Percentiles rank a stretch among this genome's conserved stretches.
phyloP scores from a whole-genome alignment of 202 grass and related monocot genomes.

The Zoysia matrella region DNA sequence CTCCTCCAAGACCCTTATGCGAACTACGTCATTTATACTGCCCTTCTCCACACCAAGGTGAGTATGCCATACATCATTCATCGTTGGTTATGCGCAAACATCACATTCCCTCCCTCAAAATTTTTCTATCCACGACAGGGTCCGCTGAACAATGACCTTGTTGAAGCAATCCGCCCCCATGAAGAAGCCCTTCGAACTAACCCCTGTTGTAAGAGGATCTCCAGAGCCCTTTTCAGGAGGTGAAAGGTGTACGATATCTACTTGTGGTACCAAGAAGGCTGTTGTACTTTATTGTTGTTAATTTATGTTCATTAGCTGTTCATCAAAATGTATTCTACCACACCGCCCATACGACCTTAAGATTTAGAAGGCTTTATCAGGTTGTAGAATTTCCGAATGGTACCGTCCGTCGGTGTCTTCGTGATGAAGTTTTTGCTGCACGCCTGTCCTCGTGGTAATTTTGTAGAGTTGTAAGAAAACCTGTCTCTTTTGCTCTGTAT shows the following conservation, averaged over 20 bases:
- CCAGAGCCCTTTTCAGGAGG: conserved; percentile 58
- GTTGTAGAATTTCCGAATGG: conserved; percentile 41
- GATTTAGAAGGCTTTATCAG: conserved; percentile 40
- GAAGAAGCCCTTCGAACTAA: conserved; percentile 68
- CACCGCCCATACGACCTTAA: conserved; percentile 35
- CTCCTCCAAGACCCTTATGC: conserved; percentile 85
- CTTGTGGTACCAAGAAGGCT: conserved; percentile 30
- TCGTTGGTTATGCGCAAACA: neutral
- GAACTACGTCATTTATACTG: conserved; percentile 81
- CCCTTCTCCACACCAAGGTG: conserved; percentile 72
- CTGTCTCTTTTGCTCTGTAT: conserved; percentile 36
- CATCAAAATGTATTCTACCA: conserved; percentile 41
- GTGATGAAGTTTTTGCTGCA: conserved; percentile 41
- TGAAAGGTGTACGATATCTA: conserved; percentile 56
- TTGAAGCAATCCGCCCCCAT: conserved; percentile 73
- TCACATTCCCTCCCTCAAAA: neutral
- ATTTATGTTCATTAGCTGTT: conserved; percentile 56
- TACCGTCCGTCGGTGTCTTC: conserved; percentile 17
- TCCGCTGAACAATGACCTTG: conserved; percentile 47
- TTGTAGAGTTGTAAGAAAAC: conserved; percentile 55
- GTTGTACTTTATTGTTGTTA: conserved; percentile 44
- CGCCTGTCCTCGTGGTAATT: conserved; percentile 23
- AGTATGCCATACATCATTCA: conserved; percentile 6
- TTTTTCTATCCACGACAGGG: conserved; percentile 48
- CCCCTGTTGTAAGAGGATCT: conserved; percentile 95